A percentile compares a stretch with the other conserved stretches of the same genome.
Conservation (phyloP, 371 early-diverging fungal species). For the Synchytrium microbalum region DNA sequence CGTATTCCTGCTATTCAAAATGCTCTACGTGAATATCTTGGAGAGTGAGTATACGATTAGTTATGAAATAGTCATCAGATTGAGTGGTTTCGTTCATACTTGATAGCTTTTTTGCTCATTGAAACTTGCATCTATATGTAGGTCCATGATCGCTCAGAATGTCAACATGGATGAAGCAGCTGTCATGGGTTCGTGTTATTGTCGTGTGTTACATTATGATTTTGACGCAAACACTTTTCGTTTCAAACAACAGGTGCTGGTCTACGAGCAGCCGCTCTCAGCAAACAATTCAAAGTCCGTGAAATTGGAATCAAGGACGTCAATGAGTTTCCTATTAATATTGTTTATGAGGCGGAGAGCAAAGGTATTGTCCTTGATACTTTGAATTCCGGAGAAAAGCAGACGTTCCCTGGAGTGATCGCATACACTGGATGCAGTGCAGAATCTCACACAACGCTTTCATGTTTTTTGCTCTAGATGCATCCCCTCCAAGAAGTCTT, state of each 20-base stretch:
- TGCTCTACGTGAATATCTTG: constrained; percentile 58
- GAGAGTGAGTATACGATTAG: constrained; percentile 46
- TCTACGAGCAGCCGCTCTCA: constrained; percentile 79
- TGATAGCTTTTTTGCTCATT: neutral
- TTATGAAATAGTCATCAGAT: neutral
- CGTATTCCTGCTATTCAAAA: constrained; percentile 81
- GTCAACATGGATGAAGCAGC: constrained; percentile 95
- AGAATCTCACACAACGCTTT: no score
- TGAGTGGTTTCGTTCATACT: neutral
- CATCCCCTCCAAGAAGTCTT: constrained; percentile 12
- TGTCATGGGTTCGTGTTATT: constrained; percentile 56
- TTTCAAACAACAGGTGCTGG: constrained; percentile 57
- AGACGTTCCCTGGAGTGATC: neutral
- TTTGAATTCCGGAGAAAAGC: neutral
- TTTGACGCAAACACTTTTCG: neutral
- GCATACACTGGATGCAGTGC: no score
- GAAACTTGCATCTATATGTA: constrained; percentile 11
- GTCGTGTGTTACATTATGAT: neutral
- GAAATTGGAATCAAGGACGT: constrained; percentile 81
- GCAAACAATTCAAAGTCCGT: constrained; percentile 78
- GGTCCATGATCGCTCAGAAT: constrained; percentile 81
- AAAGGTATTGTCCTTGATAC: constrained; percentile 18
- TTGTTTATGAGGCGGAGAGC: constrained; percentile 57
- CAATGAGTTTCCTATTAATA: constrained; percentile 65
- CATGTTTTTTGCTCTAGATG: neutral